Base-by-base conservation (phyloP, 306 rosid species). In the Phaseolus lunatus region DNA sequence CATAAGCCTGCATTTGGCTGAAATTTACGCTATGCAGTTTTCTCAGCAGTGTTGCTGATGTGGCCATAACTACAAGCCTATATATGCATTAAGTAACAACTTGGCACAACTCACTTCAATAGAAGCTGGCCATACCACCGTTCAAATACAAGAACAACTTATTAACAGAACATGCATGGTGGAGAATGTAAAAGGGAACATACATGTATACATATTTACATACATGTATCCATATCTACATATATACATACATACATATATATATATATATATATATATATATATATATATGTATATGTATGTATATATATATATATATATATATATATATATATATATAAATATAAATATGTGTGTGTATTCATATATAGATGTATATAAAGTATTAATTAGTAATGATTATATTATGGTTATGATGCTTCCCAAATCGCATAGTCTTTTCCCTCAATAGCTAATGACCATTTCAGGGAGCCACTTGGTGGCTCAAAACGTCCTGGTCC, bases 401-500 rank as follows among this genome's bases (percentile, higher is more conserved):
- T 37, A 44, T 23, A 31, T 62, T 66, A 80, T 31, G 88, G 80
- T 72, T 61, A 78, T 24, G 87, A 78, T 72, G 81, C 80, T 82
- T 90, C 97, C 98, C 98, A 93, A 71, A 89, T 84, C 92, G 83
- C 87, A 78, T 88, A 93, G 81, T 88, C 90, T 43, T 62, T 89
- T 83, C 98, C 97, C 74, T 89, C 89, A 9, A 63, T 8, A 22
- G 79, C 84, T 67, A 61, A 24, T 57, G 90, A 79, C 98, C 98
- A 93, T 62, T 48, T 78, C 19, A 73, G 67, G 57, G 83, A 59
- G 50, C 72, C 86, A 41, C 52, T 85, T 44, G 83, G 86, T 24
- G 98, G 96, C 69, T 93, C 91, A 77, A 81, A 93, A 76, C 86
- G 71, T 50, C 98, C 98, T 12, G 96, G 98, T 76, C 97, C 98